Evolutionary conservation across 345 rosid genomes (phyloP), one percentile per base, ranked within the genome.

Genomic region (Hypericum androsaemum): DNA sequence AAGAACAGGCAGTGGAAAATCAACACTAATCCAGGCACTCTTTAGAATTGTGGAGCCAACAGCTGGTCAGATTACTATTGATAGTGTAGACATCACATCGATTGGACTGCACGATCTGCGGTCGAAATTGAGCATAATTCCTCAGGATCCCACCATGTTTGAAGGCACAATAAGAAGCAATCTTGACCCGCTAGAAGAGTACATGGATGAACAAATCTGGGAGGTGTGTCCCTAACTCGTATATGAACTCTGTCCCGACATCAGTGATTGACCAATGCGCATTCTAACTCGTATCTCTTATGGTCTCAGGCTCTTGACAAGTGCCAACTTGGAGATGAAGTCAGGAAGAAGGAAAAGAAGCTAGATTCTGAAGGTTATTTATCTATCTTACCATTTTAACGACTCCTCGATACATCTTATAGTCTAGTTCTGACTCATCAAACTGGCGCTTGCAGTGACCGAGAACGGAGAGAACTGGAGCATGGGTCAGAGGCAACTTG

Each of bases 71-170:
- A 78, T 83, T 45, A 41, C 43, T 17, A 76, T 83, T n/a, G 90
- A 83, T 22, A 77, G 76, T 22, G 35, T 76, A 47, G 32, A 78
- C 59, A 83, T 83, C 52, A 64, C 69, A 47, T 45, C 22, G 6
- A 71, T 83, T 61, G 87, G 90, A 9, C 53, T 78, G 69, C 90
- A 78, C 12, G 90, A 78, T 55, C 60, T 83, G 67, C 64, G 84
- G 59, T 76, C 80, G 43, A 72, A 73, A 47, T 68, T 80, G 7
- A 73, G 86, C 69, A 80, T 83, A 54, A 79, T 79, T 56, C 89
- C 85, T 43, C 84, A 82, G 52, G 82, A 79, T 54, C 89, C 89
- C 42, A 78, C 82, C 56, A 80, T 80, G 87, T 83, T 78, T 52
- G 84, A 83, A 59, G 87, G 87, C 50, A 74, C 83, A 0, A 56